These are phyloP conservation scores for Saccharum officinarum DNA, from an alignment of 176 grass and related monocot species.

Conservation along the genomic window DNA sequence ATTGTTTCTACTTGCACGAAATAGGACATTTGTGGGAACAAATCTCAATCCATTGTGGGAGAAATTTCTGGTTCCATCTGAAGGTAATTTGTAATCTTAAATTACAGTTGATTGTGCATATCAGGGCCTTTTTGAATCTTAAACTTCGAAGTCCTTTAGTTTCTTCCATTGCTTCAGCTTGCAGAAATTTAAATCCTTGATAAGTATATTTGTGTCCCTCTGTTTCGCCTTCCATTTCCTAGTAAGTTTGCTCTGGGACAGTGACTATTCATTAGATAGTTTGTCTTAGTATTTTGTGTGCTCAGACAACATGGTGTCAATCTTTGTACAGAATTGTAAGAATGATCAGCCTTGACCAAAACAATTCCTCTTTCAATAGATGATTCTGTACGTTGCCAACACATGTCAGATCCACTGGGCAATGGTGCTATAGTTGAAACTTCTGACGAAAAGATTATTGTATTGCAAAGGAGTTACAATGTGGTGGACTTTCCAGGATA, in stretches of 20 bases:
- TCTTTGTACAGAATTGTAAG: conserved; percentile 13
- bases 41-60: conserved; percentile 89
- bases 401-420: conserved; percentile 79
- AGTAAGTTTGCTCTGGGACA: background rate
- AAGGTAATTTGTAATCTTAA: conserved; percentile 53
- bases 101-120: background rate
- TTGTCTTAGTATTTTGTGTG: background rate
- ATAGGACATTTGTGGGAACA: conserved; percentile 96
- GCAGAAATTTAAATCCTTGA: conserved; percentile 15
- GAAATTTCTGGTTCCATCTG: conserved; percentile 68
- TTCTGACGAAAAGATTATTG: conserved; percentile 76
- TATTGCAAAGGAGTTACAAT: conserved; percentile 90
- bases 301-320: background rate
- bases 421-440: conserved; percentile 95
- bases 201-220: background rate
- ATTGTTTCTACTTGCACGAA: conserved; percentile 9
- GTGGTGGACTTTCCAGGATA: conserved; percentile 89
- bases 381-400: conserved; percentile 68
- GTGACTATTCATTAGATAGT: background rate
- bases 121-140: background rate
- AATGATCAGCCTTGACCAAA: conserved; percentile 25
- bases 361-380: conserved; percentile 43
- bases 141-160: background rate
- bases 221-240: background rate
- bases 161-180: background rate